Percentiles rank a stretch among this genome's conserved stretches.
phyloP scores from a whole-genome alignment of 2,329 filamentous ascomycete genomes.

The Beauveria bassiana region DNA sequence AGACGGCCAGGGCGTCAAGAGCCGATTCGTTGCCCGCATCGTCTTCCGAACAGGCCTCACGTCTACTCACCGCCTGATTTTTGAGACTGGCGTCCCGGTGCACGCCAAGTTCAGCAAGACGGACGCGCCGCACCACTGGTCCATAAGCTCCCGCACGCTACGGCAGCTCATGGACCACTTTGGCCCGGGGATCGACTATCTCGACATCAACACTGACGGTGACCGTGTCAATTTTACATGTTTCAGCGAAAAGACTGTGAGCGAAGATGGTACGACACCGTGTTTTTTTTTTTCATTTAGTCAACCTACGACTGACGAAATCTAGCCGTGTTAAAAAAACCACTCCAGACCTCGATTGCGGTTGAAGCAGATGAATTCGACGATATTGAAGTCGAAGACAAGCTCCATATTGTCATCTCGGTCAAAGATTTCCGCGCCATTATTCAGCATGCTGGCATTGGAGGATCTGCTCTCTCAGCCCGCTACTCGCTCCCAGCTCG shows the following conservation, averaged over 20 bases:
- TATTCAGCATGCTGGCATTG: conserved; percentile 64
- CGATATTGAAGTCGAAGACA: conserved; percentile 64
- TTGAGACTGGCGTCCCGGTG: conserved; percentile 65
- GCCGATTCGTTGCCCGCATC: conserved; percentile 66
- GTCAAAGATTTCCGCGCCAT: conserved; percentile 80
- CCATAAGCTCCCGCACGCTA: conserved; percentile 61
- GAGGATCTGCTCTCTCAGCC: conserved; percentile 58
- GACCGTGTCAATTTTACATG: conserved; percentile 72
- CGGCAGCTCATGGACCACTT: conserved; percentile 75
- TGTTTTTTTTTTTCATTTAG: background rate
- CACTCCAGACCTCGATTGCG: conserved; percentile 70
- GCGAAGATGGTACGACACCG: conserved; percentile 38
- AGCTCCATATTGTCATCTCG: conserved; percentile 70
- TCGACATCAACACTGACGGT: conserved; percentile 69
- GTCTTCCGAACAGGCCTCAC: conserved; percentile 68
- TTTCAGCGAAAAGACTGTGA: conserved; percentile 71
- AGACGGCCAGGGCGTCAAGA: conserved; percentile 62
- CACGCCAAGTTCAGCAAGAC: conserved; percentile 67
- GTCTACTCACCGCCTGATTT: conserved; percentile 69
- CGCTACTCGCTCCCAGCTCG: conserved; percentile 63
- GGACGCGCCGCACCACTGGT: conserved; percentile 62
- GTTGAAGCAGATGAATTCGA: conserved; percentile 72
- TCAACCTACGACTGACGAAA: conserved; percentile 10
- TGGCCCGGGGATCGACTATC: conserved; percentile 69
- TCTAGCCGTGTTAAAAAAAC: conserved; percentile 68